Percentiles rank a stretch among this genome's conserved stretches.
Evolutionary conservation across 2,329 filamentous ascomycete species (phyloP).

Genomic region (Diplodia corticola): DNA sequence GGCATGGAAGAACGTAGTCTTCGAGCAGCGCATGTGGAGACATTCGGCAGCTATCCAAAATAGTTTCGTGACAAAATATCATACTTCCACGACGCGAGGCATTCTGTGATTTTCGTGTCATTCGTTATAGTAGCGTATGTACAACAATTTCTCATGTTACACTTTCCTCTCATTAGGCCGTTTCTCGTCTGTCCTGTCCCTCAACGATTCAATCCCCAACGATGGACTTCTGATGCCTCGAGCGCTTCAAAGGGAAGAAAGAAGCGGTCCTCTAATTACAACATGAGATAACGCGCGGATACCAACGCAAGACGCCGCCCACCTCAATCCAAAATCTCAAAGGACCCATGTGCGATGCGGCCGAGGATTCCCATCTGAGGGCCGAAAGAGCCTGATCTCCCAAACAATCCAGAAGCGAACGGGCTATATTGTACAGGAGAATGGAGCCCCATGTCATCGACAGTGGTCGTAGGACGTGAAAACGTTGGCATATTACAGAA

Average conservation of each 20-base stretch:
- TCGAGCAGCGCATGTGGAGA: not conserved
- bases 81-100: no score
- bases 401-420: constrained; percentile 5
- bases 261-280: constrained; percentile 3
- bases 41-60: no score
- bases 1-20: no score
- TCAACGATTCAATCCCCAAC: not conserved
- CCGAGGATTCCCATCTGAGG: not conserved
- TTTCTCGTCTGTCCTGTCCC: not conserved
- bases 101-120: not conserved
- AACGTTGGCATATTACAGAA: constrained; percentile 10
- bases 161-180: constrained; percentile 2
- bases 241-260: not conserved
- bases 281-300: constrained; percentile 1
- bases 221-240: not conserved
- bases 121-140: not conserved
- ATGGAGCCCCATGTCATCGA: not conserved
- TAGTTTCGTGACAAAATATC: no score
- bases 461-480: constrained; percentile 5
- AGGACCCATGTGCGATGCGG: not conserved
- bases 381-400: not conserved
- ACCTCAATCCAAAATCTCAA: not conserved
- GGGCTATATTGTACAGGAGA: constrained; percentile 12
- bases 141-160: not conserved
- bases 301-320: not conserved